Evolutionary conservation across 2,329 filamentous ascomycete species (phyloP).

Genomic region (Fusarium annulatum): DNA sequence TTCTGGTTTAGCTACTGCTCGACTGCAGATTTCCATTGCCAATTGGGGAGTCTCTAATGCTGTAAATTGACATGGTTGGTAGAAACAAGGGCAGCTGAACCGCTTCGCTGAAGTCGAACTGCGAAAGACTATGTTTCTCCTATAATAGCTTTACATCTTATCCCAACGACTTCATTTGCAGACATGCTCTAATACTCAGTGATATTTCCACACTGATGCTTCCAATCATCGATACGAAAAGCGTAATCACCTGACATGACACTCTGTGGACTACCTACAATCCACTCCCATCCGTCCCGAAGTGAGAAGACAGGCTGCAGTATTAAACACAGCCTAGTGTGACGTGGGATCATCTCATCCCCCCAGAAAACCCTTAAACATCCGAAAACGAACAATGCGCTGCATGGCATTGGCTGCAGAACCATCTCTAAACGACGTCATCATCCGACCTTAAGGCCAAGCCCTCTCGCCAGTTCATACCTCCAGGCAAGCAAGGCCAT

Average conservation of each 20-base stretch:
- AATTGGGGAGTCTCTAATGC: not conserved
- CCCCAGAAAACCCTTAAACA: not conserved
- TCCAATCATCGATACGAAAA: not conserved
- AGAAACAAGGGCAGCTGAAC: not conserved
- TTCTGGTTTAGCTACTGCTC: not conserved
- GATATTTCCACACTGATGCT: not conserved
- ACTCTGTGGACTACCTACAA: not conserved
- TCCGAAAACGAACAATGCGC: not conserved
- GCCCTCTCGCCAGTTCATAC: not conserved
- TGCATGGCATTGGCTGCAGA: not conserved
- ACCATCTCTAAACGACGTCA: conserved; percentile 20
- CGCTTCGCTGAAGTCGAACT: not conserved
- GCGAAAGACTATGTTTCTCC: not conserved
- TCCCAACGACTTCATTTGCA: not conserved
- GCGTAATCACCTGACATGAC: conserved; percentile 9
- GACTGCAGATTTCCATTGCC: not conserved
- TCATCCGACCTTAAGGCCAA: not conserved
- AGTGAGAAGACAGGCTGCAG: not conserved
- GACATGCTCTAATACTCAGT: not conserved
- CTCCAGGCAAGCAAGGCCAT: not conserved
- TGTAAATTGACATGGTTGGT: conserved; percentile 3
- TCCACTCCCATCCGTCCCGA: not conserved
- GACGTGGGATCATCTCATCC: not conserved
- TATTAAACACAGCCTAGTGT: not conserved
- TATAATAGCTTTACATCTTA: not conserved